Conservation (phyloP, 1,284 basidiomycete genomes). For the Austroboletus rostrupii region DNA sequence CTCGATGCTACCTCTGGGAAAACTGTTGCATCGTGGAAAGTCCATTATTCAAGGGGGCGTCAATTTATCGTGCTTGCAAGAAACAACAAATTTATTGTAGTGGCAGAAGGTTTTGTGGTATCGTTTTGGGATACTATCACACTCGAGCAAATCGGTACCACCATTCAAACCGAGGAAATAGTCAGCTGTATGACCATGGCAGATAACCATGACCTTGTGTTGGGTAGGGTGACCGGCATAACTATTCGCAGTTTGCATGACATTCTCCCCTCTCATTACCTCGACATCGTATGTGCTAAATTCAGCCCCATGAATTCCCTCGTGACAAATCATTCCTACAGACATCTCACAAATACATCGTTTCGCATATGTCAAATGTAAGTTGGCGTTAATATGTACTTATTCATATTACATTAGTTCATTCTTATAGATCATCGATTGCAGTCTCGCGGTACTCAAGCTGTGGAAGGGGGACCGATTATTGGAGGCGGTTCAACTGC, state of each 20-base stretch:
- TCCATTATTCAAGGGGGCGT: background rate
- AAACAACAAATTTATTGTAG: background rate
- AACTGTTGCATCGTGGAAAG: background rate
- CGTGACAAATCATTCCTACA: background rate
- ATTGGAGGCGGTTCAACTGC: too few relatives aligned
- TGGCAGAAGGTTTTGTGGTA: background rate
- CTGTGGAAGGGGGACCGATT: too few relatives aligned
- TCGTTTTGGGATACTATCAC: background rate
- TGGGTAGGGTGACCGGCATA: background rate
- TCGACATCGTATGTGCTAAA: background rate
- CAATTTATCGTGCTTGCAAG: background rate
- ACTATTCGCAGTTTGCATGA: slow-evolving; percentile 4
- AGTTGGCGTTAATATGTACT: too few relatives aligned
- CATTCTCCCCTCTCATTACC: slow-evolving; percentile 2
- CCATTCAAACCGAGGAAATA: background rate
- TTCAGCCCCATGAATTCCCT: background rate
- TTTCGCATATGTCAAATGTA: too few relatives aligned
- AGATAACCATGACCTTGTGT: slow-evolving; percentile 2
- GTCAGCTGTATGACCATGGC: background rate
- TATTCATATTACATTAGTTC: too few relatives aligned
- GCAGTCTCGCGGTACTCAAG: too few relatives aligned
- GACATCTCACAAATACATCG: background rate
- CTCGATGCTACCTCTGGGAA: background rate
- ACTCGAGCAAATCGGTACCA: background rate
- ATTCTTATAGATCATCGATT: too few relatives aligned